A percentile compares a stretch with the other conserved stretches of the same genome.
Conservation (phyloP, 2,329 filamentous ascomycete species). For the Botryotinia narcissicola region DNA sequence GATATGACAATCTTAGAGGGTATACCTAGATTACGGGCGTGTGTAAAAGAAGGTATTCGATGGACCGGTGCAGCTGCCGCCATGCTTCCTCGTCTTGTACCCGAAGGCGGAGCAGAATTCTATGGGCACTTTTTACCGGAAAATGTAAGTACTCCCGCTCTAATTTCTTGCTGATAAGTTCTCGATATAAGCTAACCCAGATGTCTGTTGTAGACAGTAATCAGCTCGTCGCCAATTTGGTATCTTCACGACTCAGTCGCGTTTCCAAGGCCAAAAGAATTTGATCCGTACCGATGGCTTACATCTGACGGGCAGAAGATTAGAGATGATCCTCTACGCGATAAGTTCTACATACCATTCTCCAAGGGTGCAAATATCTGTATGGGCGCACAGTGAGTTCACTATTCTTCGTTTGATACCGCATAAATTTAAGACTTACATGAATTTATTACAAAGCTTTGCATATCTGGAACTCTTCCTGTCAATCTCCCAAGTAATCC, state of each 20-base stretch:
- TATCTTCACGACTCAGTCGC: neutral
- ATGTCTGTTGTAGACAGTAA: neutral
- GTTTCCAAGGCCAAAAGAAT: neutral
- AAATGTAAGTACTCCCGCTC: neutral
- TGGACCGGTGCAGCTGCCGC: neutral
- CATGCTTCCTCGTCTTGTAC: neutral
- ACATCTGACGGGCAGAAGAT: neutral
- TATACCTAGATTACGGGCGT: neutral
- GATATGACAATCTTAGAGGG: neutral
- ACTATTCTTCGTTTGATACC: neutral
- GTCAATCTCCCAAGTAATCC: neutral
- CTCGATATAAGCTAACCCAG: neutral
- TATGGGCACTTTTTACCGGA: neutral
- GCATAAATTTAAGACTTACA: neutral
- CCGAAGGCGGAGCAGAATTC: neutral
- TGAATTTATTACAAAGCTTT: neutral
- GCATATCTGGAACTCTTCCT: neutral
- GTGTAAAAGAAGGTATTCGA: neutral
- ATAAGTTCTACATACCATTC: neutral
- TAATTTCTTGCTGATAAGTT: neutral
- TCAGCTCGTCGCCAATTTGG: neutral
- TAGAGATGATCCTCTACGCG: neutral
- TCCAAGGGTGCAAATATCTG: neutral
- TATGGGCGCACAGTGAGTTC: neutral
- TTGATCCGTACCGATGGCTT: neutral